Evolutionary conservation across 345 rosid species (phyloP), one percentile per base, ranked within the genome.

Genomic region (Bretschneidera sinensis): DNA sequence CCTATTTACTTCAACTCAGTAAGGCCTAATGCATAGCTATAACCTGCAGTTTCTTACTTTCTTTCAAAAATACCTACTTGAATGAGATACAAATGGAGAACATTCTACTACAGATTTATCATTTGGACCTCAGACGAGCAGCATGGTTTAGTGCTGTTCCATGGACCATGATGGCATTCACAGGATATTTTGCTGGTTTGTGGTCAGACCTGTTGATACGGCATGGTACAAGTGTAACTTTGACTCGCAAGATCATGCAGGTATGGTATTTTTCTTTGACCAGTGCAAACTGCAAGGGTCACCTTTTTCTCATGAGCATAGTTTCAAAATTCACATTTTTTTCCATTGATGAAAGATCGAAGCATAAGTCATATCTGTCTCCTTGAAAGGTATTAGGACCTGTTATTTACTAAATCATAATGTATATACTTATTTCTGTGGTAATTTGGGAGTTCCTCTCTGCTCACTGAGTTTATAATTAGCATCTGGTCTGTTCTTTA

Each of bases 111-210:
- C 79, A 89, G 98, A 81, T 89, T 33, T 85, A 83, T 82, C 96
- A 86, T 72, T 88, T 87, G 66, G 90, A 92, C 74, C 94, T 92
- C 63, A 87, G 84, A 75, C 96, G 76, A 72, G 97, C 98, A 57
- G 88, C 98, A 50, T 92, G 98, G 98, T 92, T 89, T 65, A 92
- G 98, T 76, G 98, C 97, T 5, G 79, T 79, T 60, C 98, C 98
- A 24, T 92, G 98, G 97, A 70, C 85, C 74, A 80, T 85, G 82
- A 92, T 92, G 98, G 96, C 97, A 59, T 71, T 89, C 57, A 83
- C 85, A 54, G 97, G 98, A 58, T 92, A 81, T 73, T 31, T 87
- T 57, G 97, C 85, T 59, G 98, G 97, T 63, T 59, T 72, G 67
- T 80, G 78, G 90, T 89, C 97, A 17, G 98, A 92, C 67, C 69